Base-by-base conservation (phyloP, 176 grass and related monocot genomes). In the Zoysia japonica region DNA sequence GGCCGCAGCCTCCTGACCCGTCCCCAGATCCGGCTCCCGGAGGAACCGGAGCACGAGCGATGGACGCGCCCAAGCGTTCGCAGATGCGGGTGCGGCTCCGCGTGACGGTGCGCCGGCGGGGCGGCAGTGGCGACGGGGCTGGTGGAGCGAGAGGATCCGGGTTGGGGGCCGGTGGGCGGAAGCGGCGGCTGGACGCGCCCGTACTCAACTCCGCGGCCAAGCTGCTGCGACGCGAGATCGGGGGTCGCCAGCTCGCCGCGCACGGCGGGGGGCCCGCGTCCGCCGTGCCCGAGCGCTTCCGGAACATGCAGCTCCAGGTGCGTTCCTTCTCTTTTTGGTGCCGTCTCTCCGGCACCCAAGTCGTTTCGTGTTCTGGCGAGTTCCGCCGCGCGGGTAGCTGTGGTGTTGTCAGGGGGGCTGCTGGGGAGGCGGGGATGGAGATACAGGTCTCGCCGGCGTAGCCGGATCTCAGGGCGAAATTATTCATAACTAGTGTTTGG, bases 261-360 rank as follows among this genome's bases (percentile, higher is more conserved):
- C 78, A 72, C 68, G 76, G 87, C 17, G 82, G 89, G 1, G 88
- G 86, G 5, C 83, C 88, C 53, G 87, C 85, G 16, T 86, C 92
- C 40, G 80, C 83, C 65, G 90, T 89, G 35, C 90, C 90, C 47
- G 92, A 99, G 84, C 80, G 90, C 46, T 99, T 99, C 82, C 77
- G 90, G 36, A 99, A 99, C 85, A 91, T 99, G 78, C 89, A 85
- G 63, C 90, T 99, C 65, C 90, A 99, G 92, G 96, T 94, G 15
- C 28, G 4, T 35, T 35, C 2, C 4, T 6, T 45, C 50, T 57
- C 38, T 7, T 74, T 14, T 56, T 14, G 4, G 14, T 14, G 2
- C 12, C 13, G 51, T 1, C 4, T 53, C 16, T 14, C 28, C 28
- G 28, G 28, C 28, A 28, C 39, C 16, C 15, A 15, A 9, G 44